Percentiles rank a stretch among this genome's conserved stretches.
Conservation (phyloP, 164 flowering plant genomes). For the Santalum album region DNA sequence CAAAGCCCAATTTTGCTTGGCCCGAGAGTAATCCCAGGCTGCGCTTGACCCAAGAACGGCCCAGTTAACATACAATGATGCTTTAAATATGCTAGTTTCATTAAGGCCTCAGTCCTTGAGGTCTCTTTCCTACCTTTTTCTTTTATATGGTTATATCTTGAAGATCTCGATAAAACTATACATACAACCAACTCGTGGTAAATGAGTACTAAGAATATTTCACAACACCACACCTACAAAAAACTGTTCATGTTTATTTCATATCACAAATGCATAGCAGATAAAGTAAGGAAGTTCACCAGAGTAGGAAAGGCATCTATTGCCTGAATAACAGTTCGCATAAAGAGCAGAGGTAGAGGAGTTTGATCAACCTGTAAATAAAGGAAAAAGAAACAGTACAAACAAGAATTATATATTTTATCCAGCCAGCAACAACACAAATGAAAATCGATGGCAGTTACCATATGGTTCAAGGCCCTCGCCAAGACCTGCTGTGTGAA, state of each 20-base stretch:
- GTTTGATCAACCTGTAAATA: conserved; percentile 73
- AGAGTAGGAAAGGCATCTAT: conserved; percentile 88
- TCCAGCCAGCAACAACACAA: not conserved
- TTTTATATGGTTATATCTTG: too few relatives aligned
- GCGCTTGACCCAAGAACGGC: too few relatives aligned
- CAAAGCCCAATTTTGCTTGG: too few relatives aligned
- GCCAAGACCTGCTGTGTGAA: conserved; percentile 92
- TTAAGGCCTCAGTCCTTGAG: too few relatives aligned
- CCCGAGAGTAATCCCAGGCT: too few relatives aligned
- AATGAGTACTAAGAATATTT: too few relatives aligned
- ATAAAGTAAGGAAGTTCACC: conserved; percentile 34
- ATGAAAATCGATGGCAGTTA: conserved; percentile 12
- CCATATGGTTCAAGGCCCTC: conserved; percentile 88
- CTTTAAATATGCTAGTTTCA: too few relatives aligned
- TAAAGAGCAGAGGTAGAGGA: conserved; percentile 85
- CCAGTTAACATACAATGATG: too few relatives aligned
- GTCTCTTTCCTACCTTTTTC: too few relatives aligned
- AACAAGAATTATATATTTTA: not conserved
- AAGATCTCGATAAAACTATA: too few relatives aligned
- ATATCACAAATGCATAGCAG: not conserved
- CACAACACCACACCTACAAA: too few relatives aligned
- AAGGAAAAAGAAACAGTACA: not conserved
- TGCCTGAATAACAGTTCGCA: conserved; percentile 98
- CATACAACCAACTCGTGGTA: too few relatives aligned
- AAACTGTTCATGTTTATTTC: not conserved